Base-by-base conservation (phyloP, 768 basidiomycete genomes). In the Tricholoma bakamatsutake region DNA sequence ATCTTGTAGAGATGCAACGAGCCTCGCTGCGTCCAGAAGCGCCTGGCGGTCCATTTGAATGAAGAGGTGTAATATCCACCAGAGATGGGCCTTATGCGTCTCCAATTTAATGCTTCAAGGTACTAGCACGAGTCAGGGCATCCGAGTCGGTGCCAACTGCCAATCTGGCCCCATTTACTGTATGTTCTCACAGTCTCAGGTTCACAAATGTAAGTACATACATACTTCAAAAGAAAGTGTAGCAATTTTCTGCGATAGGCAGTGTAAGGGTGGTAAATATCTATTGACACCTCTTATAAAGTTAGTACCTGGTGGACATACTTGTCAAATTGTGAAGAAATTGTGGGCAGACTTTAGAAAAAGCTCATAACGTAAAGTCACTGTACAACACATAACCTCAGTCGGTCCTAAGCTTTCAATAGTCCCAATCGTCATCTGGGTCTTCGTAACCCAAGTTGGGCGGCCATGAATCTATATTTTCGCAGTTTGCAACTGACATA, bases 361-460 rank as follows among this genome's bases (percentile, higher is more conserved):
- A n/a, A n/a, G n/a, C n/a, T n/a, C n/a, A n/a, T n/a, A n/a, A n/a
- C n/a, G n/a, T n/a, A n/a, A n/a, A n/a, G n/a, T n/a, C n/a, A n/a
- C n/a, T n/a, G n/a, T n/a, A n/a, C n/a, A n/a, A n/a, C n/a, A n/a
- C n/a, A n/a, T n/a, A n/a, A n/a, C 21, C 3, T 24, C 21, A 24
- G 21, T 3, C 21, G 3, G 21, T 24, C 21, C 21, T 24, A 24
- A 34, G 8, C 34, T 30, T 48, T 48, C 8, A 48, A 48, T 48
- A 48, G 46, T 48, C 28, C 46, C 46, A 48, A 48, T 31, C 43
- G 33, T 53, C 52, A 42, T 53, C 52, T 18, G 60, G 62, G 59
- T 76, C 74, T 42, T 72, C 66, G 57, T 72, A 74, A 28, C 62
- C 67, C 46, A 74, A 61, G 12, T 62, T 71, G 7, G 59, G 58